Conservation (phyloP, 768 basidiomycete genomes). For the Tephrocybe sp. region DNA sequence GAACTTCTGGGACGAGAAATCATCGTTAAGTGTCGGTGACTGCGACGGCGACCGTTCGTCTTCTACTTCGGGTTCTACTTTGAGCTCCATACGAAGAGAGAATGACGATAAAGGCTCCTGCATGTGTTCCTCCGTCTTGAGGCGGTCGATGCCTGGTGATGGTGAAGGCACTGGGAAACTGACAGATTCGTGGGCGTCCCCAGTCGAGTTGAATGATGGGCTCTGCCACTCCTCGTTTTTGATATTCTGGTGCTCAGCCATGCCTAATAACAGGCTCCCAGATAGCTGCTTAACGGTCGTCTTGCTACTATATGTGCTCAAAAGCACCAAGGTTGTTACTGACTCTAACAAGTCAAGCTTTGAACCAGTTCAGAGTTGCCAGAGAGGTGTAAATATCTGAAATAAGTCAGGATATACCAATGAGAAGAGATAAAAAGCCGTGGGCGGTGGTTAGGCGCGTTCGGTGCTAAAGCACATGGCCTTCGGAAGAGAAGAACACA, state of each 20-base stretch:
- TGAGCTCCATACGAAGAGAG: constrained; percentile 29
- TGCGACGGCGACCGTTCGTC: constrained; percentile 31
- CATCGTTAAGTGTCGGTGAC: constrained; percentile 36
- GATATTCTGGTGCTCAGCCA: constrained; percentile 13
- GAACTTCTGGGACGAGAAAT: constrained; percentile 31
- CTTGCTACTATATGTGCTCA: constrained; percentile 6
- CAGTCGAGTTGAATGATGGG: constrained; percentile 19
- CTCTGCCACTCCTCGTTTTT: constrained; percentile 19
- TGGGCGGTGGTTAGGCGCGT: constrained; percentile 7
- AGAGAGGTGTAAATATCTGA: constrained; percentile 9
- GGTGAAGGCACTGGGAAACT: constrained; percentile 19
- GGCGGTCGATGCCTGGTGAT: constrained; percentile 23
- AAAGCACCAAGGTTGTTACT: constrained; percentile 2
- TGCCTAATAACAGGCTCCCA: constrained; percentile 4
- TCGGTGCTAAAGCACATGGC: constrained; percentile 14
- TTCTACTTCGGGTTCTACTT: constrained; percentile 31
- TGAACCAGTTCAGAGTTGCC: constrained; percentile 4
- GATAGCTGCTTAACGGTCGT: constrained; percentile 2
- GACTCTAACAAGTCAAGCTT: constrained; percentile 8
- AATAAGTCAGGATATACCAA: constrained; percentile 14
- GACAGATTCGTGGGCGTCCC: constrained; percentile 11
- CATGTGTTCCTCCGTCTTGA: constrained; percentile 21
- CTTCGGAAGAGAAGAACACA: constrained; percentile 12
- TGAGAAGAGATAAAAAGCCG: constrained; percentile 4
- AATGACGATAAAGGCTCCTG: constrained; percentile 26